Evolutionary conservation across 192 early-diverging fungal species (phyloP).

Genomic region (Dissophora ornata): DNA sequence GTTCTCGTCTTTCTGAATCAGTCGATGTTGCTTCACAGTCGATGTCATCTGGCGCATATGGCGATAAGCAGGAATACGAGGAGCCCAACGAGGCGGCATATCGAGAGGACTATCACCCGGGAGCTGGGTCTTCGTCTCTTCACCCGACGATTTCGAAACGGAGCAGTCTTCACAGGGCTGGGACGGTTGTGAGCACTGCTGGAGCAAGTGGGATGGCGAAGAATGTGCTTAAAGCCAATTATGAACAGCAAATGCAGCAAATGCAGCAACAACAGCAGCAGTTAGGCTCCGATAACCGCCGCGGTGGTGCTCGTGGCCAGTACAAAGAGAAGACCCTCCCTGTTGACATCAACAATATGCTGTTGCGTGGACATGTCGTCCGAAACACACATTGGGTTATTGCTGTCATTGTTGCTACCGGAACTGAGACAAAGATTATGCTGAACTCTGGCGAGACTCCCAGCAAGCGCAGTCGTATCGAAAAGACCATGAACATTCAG

Average conservation of each 20-base stretch:
- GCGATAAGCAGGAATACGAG: conserved; percentile 32
- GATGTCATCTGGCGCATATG: neutral
- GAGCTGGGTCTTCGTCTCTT: conserved; percentile 1
- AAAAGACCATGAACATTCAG: conserved; percentile 86
- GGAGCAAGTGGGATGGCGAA: conserved; percentile 41
- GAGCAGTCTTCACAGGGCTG: conserved; percentile 29
- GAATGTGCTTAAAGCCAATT: conserved; percentile 38
- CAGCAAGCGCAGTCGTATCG: conserved; percentile 88
- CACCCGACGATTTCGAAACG: conserved; percentile 15
- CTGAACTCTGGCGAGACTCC: conserved; percentile 92
- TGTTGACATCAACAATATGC: conserved; percentile 82
- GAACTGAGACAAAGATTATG: conserved; percentile 91
- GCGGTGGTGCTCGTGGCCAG: neutral
- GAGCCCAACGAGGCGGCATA: conserved; percentile 11
- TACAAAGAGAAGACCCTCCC: conserved; percentile 62
- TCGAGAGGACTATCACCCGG: conserved; percentile 6
- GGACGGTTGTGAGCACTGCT: conserved; percentile 15
- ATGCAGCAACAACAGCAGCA: conserved; percentile 5
- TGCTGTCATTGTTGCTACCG: conserved; percentile 86
- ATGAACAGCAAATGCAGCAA: conserved; percentile 43
- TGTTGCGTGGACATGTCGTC: conserved; percentile 90
- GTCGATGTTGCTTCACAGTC: neutral
- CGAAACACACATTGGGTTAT: conserved; percentile 93
- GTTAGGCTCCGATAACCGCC: neutral
- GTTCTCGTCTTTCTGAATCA: conserved; percentile 20